phyloP scores from a whole-genome alignment of 2,329 filamentous ascomycete species.

The Alternaria incomplexa region DNA sequence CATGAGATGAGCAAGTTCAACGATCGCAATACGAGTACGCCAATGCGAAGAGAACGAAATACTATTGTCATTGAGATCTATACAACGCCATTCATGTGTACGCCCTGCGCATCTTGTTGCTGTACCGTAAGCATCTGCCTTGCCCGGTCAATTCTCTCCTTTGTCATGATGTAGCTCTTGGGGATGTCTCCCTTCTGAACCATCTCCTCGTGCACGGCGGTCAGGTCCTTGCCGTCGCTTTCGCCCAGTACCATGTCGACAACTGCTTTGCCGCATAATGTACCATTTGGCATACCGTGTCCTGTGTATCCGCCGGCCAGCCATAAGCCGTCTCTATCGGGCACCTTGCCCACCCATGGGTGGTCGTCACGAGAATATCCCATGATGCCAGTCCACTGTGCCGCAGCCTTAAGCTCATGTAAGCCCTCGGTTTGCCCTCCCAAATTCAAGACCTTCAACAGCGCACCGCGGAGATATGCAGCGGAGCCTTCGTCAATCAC shows the following conservation, averaged over 20 bases:
- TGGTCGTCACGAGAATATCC: conserved; percentile 68
- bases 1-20: background rate
- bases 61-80: conserved; percentile 4
- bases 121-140: conserved; percentile 42
- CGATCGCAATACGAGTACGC: background rate
- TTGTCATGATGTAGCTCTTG: conserved; percentile 45
- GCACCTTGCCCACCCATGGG: conserved; percentile 76
- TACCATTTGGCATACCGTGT: conserved; percentile 79
- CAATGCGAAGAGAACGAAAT: background rate
- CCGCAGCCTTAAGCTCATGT: conserved; percentile 54
- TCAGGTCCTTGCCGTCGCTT: conserved; percentile 42
- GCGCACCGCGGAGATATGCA: conserved; percentile 59
- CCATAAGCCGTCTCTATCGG: conserved; percentile 64
- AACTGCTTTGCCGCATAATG: conserved; percentile 68
- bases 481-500: conserved; percentile 63
- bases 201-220: conserved; percentile 36
- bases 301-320: conserved; percentile 71
- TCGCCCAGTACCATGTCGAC: conserved; percentile 63
- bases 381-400: conserved; percentile 80
- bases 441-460: conserved; percentile 46
- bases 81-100: conserved; percentile 36
- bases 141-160: conserved; percentile 43
- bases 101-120: conserved; percentile 38
- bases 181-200: conserved; percentile 45
- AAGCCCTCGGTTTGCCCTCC: conserved; percentile 46